Base-by-base conservation (phyloP, 129 eudicot species). In the Saussurea involucrata region DNA sequence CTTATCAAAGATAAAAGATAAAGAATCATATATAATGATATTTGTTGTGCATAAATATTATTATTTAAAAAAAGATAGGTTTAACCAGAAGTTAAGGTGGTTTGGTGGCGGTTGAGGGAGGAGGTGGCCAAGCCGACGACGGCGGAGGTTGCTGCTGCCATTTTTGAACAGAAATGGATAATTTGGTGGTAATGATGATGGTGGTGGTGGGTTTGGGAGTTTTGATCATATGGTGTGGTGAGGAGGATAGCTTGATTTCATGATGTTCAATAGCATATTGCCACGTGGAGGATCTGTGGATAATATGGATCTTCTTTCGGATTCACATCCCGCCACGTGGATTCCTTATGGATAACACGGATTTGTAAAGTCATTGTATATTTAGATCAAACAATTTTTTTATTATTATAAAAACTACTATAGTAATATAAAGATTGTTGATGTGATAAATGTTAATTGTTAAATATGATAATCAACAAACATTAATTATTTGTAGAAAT, bases 111-210 rank as follows among this genome's bases (percentile, higher is more conserved):
- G 79, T 76, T 77, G 58, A 73, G 11, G 63, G 77, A 79, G 66
- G 95, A 90, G 68, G 89, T 70, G 80, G 90, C 97, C 83, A 93
- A 81, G 76, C 96, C 98, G 1, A 80, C 90, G 70, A 93, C 80
- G 61, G 96, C 81, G 46, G 97, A 82, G 55, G 97, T 80, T 60
- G 91, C 55, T 34, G 94, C 87, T 44, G 95, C 94, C 98, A 90
- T 92, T 63, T 25, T 71, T 82, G 24, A 70, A 7, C 24, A 12
- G 18, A 34, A 37, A 53, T 25, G 24, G 24, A 25, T n/a, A 37
- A 12, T 31, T 13, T 63, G 24, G 70, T 28, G 33, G 40, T 27
- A 34, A 8, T 40, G 66, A 18, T 60, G 25, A 34, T 36, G 55
- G 6, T 44, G 63, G 31, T 36, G 55, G 61, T 78, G 63, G 72